Conservation (phyloP, 495 filamentous ascomycete species). For the Thermochaetoides thermophila region DNA sequence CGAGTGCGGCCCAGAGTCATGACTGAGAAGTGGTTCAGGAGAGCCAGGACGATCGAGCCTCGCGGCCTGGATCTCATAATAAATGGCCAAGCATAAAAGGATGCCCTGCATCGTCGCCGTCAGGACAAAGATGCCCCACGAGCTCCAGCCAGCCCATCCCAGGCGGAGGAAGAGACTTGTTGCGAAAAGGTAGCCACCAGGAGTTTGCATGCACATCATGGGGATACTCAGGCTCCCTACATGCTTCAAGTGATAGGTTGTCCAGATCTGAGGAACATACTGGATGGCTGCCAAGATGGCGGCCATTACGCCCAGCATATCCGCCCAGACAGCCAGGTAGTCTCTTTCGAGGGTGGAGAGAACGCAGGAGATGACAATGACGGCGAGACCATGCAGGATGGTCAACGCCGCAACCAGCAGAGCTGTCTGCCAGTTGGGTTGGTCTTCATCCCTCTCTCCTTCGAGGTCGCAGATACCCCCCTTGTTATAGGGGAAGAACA, state of each 20-base stretch:
- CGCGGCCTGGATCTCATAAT: slow-evolving; percentile 42
- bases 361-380: slow-evolving; percentile 49
- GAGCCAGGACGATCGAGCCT: slow-evolving; percentile 3
- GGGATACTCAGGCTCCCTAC: slow-evolving; percentile 84
- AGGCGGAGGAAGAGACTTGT: slow-evolving; percentile 68
- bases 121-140: slow-evolving; percentile 77
- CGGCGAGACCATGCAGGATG: slow-evolving; percentile 52
- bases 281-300: slow-evolving; percentile 73
- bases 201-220: slow-evolving; percentile 98
- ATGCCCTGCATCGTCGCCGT: slow-evolving; percentile 75
- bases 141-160: slow-evolving; percentile 79
- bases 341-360: slow-evolving; percentile 42
- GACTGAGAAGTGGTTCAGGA: slow-evolving; percentile 3
- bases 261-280: slow-evolving; percentile 90
- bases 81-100: slow-evolving; percentile 66
- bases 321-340: slow-evolving; percentile 59
- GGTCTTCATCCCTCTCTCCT: slow-evolving; percentile 21
- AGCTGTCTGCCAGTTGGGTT: slow-evolving; percentile 60
- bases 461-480: slow-evolving; percentile 29
- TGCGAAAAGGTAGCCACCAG: slow-evolving; percentile 79
- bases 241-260: slow-evolving; percentile 67
- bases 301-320: slow-evolving; percentile 63
- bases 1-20: slow-evolving; percentile 6
- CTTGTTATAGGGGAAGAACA: slow-evolving; percentile 60
- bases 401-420: slow-evolving; percentile 53